These are phyloP conservation scores for Parvularia atlantis DNA, from an alignment of 78 protist genomes.

Conservation along the genomic window DNA sequence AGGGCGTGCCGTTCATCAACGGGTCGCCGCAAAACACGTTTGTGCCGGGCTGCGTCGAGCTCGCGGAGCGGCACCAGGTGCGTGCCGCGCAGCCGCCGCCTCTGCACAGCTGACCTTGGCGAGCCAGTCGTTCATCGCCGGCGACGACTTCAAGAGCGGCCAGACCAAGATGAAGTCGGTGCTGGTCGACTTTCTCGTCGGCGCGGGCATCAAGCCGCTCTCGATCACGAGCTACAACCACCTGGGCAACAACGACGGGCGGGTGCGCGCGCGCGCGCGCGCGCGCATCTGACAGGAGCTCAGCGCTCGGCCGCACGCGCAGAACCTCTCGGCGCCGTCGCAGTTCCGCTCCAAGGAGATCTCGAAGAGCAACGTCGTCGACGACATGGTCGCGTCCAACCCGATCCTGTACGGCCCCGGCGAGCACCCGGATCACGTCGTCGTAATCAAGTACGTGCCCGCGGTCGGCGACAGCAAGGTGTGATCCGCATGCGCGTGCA, in stretches of 20 bases:
- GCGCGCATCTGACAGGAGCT: no score
- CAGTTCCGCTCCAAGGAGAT: constrained; percentile 98
- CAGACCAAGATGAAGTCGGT: constrained; percentile 99
- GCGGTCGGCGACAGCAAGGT: no score
- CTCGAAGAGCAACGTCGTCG: constrained; percentile 95
- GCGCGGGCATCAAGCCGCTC: constrained; percentile 91
- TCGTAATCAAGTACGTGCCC: constrained; percentile 99
- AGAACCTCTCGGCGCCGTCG: constrained; percentile 85
- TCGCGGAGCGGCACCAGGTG: constrained; percentile 71
- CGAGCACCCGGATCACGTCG: constrained; percentile 95
- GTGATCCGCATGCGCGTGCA: no score
- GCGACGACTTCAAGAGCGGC: constrained; percentile 99
- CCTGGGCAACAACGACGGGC: constrained; percentile 99
- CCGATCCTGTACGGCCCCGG: constrained; percentile 75
- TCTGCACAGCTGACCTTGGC: no score
- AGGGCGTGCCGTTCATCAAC: constrained; percentile 91
- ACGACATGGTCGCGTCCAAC: constrained; percentile 95
- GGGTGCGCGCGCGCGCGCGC: no score
- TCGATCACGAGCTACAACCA: constrained; percentile 98
- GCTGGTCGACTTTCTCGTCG: constrained; percentile 94
- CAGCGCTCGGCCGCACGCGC: no score
- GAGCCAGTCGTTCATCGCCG: no score
- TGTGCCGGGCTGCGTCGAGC: constrained; percentile 92
- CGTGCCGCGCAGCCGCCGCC: no score
- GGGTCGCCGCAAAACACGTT: constrained; percentile 98